These are phyloP conservation scores for Trichoderma endophyticum DNA, from an alignment of 2,329 filamentous ascomycete genomes.

Conservation along the genomic window DNA sequence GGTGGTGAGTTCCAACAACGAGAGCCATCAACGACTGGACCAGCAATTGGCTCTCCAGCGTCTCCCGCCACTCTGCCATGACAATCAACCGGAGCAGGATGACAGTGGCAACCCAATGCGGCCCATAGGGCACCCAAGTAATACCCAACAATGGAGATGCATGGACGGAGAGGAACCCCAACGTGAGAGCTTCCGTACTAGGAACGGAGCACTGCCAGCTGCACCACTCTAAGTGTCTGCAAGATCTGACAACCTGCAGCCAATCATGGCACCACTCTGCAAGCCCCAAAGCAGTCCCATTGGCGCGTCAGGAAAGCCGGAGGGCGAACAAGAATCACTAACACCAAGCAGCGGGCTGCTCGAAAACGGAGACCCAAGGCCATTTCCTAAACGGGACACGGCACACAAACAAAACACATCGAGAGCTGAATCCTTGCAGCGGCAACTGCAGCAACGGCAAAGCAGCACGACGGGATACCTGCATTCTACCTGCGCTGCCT, in stretches of 20 bases:
- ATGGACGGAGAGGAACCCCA: neutral
- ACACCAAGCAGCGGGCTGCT: neutral
- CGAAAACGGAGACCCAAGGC: neutral
- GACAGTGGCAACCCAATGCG: conserved; percentile 1
- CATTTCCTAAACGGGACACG: conserved; percentile 8
- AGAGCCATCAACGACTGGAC: neutral
- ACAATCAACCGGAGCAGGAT: neutral
- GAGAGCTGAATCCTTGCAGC: conserved; percentile 10
- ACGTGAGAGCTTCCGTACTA: conserved; percentile 7
- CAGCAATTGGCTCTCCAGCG: neutral
- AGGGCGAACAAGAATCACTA: neutral
- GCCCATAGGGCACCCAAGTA: conserved; percentile 9
- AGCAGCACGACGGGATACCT: neutral
- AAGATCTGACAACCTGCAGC: neutral
- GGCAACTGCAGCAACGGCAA: conserved; percentile 1
- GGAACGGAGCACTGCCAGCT: neutral
- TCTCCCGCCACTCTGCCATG: neutral
- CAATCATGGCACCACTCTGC: conserved; percentile 3
- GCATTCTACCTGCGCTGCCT: neutral
- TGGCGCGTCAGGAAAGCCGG: neutral
- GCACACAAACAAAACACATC: conserved; percentile 13
- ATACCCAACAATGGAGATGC: conserved; percentile 15
- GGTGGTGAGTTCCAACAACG: neutral
- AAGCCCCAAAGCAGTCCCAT: neutral
- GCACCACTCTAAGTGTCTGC: conserved; percentile 5